Percentiles rank a stretch among this genome's conserved stretches.
These are phyloP conservation scores for Irpex sp. DNA, from an alignment of 1,284 basidiomycete genomes.

Conservation along the genomic window DNA sequence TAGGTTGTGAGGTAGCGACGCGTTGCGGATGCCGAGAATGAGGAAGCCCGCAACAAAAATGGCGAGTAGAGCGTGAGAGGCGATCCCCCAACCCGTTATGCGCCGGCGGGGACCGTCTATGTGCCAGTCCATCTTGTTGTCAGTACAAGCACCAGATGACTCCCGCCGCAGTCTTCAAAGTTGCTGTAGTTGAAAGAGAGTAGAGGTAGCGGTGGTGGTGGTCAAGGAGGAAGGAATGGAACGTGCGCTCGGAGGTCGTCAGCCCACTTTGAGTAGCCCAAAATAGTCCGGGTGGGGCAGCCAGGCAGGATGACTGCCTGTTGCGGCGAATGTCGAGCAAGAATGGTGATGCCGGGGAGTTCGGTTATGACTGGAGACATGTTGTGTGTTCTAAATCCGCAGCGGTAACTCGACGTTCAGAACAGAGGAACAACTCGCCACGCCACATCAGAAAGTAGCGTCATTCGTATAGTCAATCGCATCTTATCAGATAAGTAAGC, in stretches of 20 bases:
- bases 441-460: neutral
- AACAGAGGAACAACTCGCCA: neutral
- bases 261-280: neutral
- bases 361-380: neutral
- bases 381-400: neutral
- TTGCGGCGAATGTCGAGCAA: neutral
- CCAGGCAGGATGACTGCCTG: neutral
- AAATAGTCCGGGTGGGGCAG: neutral
- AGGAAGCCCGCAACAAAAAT: slow-evolving; percentile 42
- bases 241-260: neutral
- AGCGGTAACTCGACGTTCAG: neutral
- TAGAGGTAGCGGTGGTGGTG: neutral
- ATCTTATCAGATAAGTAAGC: neutral
- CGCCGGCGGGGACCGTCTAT: neutral
- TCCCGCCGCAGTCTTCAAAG: neutral
- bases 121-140: neutral
- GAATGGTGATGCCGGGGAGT: neutral
- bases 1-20: slow-evolving; percentile 21
- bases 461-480: neutral
- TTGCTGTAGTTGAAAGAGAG: neutral
- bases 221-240: neutral
- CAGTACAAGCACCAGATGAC: neutral
- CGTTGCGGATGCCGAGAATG: slow-evolving; percentile 23
- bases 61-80: slow-evolving; percentile 29
- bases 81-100: slow-evolving; percentile 3